Evolutionary conservation across 371 early-diverging fungal genomes (phyloP).

Genomic region (Dichotomocladium elegans): DNA sequence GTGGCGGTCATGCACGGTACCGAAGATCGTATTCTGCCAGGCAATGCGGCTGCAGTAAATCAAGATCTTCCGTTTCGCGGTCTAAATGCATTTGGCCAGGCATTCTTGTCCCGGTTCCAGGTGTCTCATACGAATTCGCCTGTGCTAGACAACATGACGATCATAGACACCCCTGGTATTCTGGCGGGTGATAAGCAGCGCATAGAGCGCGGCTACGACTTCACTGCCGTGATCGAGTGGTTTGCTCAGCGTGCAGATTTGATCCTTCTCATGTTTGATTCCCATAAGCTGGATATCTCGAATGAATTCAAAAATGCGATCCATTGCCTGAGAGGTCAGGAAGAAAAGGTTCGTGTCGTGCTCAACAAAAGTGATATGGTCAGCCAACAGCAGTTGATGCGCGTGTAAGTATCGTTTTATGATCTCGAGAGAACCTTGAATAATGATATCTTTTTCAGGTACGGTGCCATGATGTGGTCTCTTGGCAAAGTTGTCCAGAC

Average conservation of each 20-base stretch:
- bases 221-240: slow-evolving; percentile 78
- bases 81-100: slow-evolving; percentile 73
- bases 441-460: slow-evolving; percentile 28
- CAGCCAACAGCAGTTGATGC: slow-evolving; percentile 82
- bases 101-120: slow-evolving; percentile 81
- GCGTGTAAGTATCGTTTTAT: slow-evolving; percentile 60
- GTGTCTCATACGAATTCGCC: slow-evolving; percentile 77
- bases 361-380: slow-evolving; percentile 89
- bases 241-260: slow-evolving; percentile 88
- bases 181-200: slow-evolving; percentile 85
- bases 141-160: slow-evolving; percentile 73
- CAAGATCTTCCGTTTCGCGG: slow-evolving; percentile 79
- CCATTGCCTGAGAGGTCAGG: slow-evolving; percentile 73
- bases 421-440: not conserved
- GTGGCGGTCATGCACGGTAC: slow-evolving; percentile 80
- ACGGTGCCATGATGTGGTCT: slow-evolving; percentile 94
- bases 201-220: slow-evolving; percentile 79
- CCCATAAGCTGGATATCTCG: slow-evolving; percentile 86
- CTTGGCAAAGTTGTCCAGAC: slow-evolving; percentile 85
- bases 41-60: slow-evolving; percentile 85
- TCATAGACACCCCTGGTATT: slow-evolving; percentile 89
- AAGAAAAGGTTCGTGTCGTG: slow-evolving; percentile 82
- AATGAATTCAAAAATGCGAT: slow-evolving; percentile 88
- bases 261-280: slow-evolving; percentile 84
- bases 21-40: slow-evolving; percentile 73